Conservation (phyloP, 1,284 basidiomycete species). For the Xanthoconium separans region DNA sequence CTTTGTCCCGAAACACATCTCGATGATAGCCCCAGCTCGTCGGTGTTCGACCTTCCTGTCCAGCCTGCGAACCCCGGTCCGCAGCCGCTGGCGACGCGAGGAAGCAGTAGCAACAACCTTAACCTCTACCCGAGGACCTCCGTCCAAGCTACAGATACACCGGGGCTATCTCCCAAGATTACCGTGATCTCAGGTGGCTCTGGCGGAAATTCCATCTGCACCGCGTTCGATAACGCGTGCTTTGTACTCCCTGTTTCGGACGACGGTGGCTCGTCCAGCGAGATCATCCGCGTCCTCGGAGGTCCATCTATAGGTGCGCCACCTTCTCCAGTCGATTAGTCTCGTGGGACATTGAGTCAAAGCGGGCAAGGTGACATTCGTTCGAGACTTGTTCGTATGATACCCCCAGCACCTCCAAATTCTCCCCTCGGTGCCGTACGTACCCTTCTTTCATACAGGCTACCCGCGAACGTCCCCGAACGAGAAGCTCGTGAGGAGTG, state of each 20-base stretch:
- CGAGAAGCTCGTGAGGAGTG: conserved; percentile 85
- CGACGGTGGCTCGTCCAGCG: conserved; percentile 83
- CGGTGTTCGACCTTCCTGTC: conserved; percentile 68
- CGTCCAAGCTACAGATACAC: conserved; percentile 5
- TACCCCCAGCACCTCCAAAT: conserved; percentile 57
- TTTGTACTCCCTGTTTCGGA: conserved; percentile 84
- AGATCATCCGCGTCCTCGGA: conserved; percentile 81
- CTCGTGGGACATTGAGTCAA: conserved; percentile 9
- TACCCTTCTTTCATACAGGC: conserved; percentile 76
- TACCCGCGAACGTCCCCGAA: conserved; percentile 68
- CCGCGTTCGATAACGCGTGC: conserved; percentile 67
- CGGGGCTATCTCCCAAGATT: conserved; percentile 39
- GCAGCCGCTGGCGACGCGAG: conserved; percentile 17
- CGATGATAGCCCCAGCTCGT: conserved; percentile 60
- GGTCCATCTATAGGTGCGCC: conserved; percentile 74
- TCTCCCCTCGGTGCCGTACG: conserved; percentile 72
- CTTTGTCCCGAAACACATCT: conserved; percentile 13
- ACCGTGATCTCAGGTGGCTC: conserved; percentile 81
- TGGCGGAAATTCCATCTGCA: conserved; percentile 77
- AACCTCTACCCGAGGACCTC: conserved; percentile 5
- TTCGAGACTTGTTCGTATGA: conserved; percentile 78
- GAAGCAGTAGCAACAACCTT: conserved; percentile 2
- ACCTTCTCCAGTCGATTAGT: conserved; percentile 6
- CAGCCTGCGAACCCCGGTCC: conserved; percentile 32
- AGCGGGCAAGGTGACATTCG: conserved; percentile 70